These are phyloP conservation scores for Suillus paluster DNA, from an alignment of 768 basidiomycete species.

Conservation along the genomic window DNA sequence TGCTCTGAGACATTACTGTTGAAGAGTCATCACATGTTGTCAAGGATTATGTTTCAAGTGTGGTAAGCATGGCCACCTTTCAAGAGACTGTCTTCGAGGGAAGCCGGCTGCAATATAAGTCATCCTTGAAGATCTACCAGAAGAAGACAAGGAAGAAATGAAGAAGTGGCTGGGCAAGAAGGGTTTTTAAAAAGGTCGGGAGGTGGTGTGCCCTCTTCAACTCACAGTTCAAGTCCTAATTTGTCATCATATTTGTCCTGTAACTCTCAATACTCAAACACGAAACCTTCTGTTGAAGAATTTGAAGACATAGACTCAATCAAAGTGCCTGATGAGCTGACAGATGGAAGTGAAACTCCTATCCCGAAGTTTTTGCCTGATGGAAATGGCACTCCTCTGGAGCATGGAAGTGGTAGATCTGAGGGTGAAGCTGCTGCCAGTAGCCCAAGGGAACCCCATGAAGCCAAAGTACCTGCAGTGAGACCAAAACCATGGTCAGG, in stretches of 20 bases:
- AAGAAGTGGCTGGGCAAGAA: not conserved
- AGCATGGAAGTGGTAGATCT: not conserved
- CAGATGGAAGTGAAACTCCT: too few species aligned
- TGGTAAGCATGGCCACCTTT: not conserved
- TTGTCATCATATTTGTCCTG: not conserved
- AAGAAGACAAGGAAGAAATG: not conserved
- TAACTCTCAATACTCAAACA: not conserved
- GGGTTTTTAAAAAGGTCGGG: conserved; percentile 12
- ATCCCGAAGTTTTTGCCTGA: not conserved
- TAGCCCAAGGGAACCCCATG: not conserved
- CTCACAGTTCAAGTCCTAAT: not conserved
- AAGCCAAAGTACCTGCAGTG: not conserved
- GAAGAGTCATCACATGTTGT: too few species aligned
- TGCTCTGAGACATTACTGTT: too few species aligned
- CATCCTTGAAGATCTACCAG: not conserved
- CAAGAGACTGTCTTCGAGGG: not conserved
- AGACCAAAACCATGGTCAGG: conserved; percentile 5
- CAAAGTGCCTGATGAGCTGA: not conserved
- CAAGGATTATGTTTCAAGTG: conserved; percentile 11
- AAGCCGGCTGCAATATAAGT: not conserved
- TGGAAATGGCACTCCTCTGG: not conserved
- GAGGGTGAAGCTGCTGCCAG: not conserved
- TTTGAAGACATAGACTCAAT: not conserved
- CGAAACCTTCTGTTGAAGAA: not conserved
- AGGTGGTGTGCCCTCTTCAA: conserved; percentile 2